Base-by-base conservation (phyloP, 2,329 filamentous ascomycete species). In the Albophoma yamanashiensis region DNA sequence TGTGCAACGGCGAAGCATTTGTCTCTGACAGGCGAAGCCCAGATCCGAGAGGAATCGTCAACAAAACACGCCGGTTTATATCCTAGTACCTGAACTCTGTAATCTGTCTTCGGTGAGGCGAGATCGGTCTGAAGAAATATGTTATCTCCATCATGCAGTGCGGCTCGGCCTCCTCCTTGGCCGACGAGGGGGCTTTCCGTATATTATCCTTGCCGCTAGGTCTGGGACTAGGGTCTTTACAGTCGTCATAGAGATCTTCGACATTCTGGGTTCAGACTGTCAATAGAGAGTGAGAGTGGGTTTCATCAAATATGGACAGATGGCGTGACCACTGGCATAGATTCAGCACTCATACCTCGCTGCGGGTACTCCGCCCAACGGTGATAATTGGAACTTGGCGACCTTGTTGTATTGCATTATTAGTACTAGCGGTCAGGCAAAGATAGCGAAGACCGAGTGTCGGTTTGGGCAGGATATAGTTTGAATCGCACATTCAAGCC, bases 401-500 rank as follows among this genome's bases (percentile, higher is more conserved):
- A 53, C 20, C 45, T 45, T 47, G 25, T 20, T n/a, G 27, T 5
- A 38, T 9, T 2, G 47, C 20, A n/a, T 20, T 11, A 22, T 57
- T 20, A 57, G 55, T 22, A 50, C 7, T 14, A 25, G 17, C 45
- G 25, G 3, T 9, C 20, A 17, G 8, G 38, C 38, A 56, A 42
- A n/a, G 27, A 7, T 17, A n/a, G 11, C 20, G 34, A 14, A 20
- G 14, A 12, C 17, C 38, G 55, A 56, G 27, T 25, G 15, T 17
- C 58, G 4, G 61, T 61, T 62, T 58, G 60, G 20, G 50, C 56
- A n/a, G 62, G 60, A 39, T 61, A 57, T 25, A 62, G 58, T 58
- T 62, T 64, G 59, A 64, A 64, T 12, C 63, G 62, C 17, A 43
- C 63, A 43, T 56, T 64, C 17, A 61, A 53, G 42, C 61, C 61